Evolutionary conservation across 768 basidiomycete genomes (phyloP), one percentile per base, ranked within the genome.

Genomic region (Suillus decipiens): DNA sequence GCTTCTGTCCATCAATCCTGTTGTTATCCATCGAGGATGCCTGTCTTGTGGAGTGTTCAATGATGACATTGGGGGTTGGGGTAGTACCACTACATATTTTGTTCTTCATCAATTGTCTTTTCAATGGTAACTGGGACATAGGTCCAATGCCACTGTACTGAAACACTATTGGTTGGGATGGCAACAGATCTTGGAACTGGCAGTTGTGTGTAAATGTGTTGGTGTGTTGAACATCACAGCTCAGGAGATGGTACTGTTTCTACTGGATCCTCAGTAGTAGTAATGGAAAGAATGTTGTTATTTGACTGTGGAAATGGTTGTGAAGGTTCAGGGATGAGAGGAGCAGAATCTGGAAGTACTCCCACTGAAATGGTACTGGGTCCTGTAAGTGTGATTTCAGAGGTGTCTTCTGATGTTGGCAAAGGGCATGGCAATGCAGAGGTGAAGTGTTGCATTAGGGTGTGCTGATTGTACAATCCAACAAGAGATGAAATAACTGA

Each of bases 1-100:
- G 51, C 24, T 36, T 55, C 24, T 22, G 24, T 19, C 63, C 63
- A 36, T 59, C 41, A 22, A 64, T 45, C 10, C 19, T 24, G 4
- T 43, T 33, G n/a, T n/a, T n/a, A n/a, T 53, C 58, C 22, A 22
- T 17, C 5, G 10, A 11, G 5, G 47, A 37, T 11, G 39, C 12
- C 2, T 28, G 10, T 14, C 50, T 48, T 14, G 47, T 12, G 7
- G 47, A 48, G 6, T 48, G 47, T 28, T 48, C 24, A 15, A 48
- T 24, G 24, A 7, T 48, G 12, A 48, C 5, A 15, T 48, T 9
- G 11, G 47, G 14, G 24, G 47, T 24, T 14, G 47, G 5, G 1
- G 11, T 24, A 28, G 24, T 24, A 15, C 12, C 12, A 15, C 0
- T n/a, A n/a, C n/a, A n/a, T 5, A 28, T 42, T 5, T 48, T 24